These are phyloP conservation scores for Citrus cavaleriei DNA, from an alignment of 345 rosid species.

Conservation along the genomic window DNA sequence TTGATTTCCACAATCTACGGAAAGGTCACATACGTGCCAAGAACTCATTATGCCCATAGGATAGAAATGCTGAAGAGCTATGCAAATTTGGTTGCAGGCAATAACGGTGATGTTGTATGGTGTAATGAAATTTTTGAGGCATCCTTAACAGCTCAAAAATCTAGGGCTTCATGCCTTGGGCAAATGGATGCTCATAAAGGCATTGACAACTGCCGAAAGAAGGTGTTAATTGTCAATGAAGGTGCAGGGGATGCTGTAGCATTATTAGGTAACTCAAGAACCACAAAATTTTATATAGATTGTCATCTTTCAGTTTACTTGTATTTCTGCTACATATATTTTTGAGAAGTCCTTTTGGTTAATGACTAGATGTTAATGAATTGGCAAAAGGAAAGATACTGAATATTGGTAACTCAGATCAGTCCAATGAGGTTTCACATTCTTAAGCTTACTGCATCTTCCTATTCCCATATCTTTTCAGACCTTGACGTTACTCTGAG, in stretches of 20 bases:
- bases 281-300: not conserved
- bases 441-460: not conserved
- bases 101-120: slow-evolving; percentile 38
- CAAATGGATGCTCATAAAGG: slow-evolving; percentile 16
- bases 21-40: slow-evolving; percentile 58
- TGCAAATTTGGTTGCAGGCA: slow-evolving; percentile 55
- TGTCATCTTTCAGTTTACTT: not conserved
- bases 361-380: not conserved
- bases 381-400: not conserved
- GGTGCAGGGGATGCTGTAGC: slow-evolving; percentile 82
- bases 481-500: not conserved
- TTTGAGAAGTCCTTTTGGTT: not conserved
- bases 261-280: slow-evolving; percentile 54
- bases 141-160: slow-evolving; percentile 18
- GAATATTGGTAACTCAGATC: not conserved
- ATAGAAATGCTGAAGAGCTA: slow-evolving; percentile 54
- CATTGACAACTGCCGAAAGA: slow-evolving; percentile 25
- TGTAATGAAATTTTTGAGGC: slow-evolving; percentile 52
- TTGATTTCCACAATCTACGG: slow-evolving; percentile 73
- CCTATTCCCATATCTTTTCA: not conserved
- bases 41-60: slow-evolving; percentile 60
- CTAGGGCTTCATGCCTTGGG: slow-evolving; percentile 15
- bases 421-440: not conserved
- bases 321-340: not conserved
- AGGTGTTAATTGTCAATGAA: slow-evolving; percentile 75